Base-by-base conservation (phyloP, 768 basidiomycete genomes). In the Boletus subparvulus region DNA sequence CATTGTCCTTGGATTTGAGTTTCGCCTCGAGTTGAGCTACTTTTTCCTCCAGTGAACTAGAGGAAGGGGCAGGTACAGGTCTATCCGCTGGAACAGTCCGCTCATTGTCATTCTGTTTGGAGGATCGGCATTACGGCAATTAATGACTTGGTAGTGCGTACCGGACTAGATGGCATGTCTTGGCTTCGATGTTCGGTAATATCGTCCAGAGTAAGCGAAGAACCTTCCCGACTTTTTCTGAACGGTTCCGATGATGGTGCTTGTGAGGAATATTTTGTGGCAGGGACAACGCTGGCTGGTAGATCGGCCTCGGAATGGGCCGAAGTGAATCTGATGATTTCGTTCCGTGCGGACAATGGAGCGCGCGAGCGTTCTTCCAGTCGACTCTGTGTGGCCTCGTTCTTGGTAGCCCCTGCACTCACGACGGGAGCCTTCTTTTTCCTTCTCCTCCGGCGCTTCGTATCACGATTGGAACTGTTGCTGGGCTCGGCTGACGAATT, bases 21-120 rank as follows among this genome's bases (percentile, higher is more conserved):
- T 83, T 75, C 50, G 75, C 67, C 48, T 74, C 80, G 37, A 84
- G 72, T 52, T 73, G 73, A 16, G 71, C 71, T 24, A 82, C 73
- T 56, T 43, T 64, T 8, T 55, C 60, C n/a, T 61, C 61, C 2
- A 66, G 53, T 17, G 58, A 47, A 24, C 39, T 13, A 46, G 54
- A 46, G 4, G 53, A 44, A 17, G 51, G 16, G 1, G 32, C 28
- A 2, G 55, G 48, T 6, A n/a, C 17, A n/a, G 53, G n/a, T 44
- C 7, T 6, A 19, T 41, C 50, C 12, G 3, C 36, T 16, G 47
- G 19, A 19, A 35, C 32, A 13, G 26, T 12, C 17, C 0, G 37
- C 10, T 47, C 35, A 17, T 56, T 44, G 47, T 46, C 52, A 28
- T 24, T 56, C 64, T 69, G 43, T 58, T 46, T 16, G 17, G 9